Percentiles rank a stretch among this genome's conserved stretches.
Evolutionary conservation across 2,329 filamentous ascomycete genomes (phyloP).

Genomic region (Fusarium marasasianum): DNA sequence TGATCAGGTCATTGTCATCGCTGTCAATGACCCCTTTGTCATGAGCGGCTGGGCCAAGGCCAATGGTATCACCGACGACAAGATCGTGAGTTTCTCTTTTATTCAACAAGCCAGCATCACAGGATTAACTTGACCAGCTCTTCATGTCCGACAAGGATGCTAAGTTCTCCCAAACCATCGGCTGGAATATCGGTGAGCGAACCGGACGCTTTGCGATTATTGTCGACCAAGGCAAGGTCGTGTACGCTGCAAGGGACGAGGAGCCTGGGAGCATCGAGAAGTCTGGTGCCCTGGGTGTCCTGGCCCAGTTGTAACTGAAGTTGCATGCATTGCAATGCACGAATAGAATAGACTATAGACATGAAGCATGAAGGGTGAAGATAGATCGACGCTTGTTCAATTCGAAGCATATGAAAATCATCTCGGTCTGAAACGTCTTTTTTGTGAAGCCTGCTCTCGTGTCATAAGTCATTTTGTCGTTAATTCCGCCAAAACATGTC

Average conservation of each 20-base stretch:
- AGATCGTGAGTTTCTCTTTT: slow-evolving; percentile 55
- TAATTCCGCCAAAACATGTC: slow-evolving; percentile 11
- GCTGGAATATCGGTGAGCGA: slow-evolving; percentile 79
- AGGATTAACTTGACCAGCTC: slow-evolving; percentile 56
- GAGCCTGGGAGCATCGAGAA: slow-evolving; percentile 55
- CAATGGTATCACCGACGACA: slow-evolving; percentile 78
- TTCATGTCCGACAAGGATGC: slow-evolving; percentile 77
- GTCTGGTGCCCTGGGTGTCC: slow-evolving; percentile 63
- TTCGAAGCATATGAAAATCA: slow-evolving; percentile 7
- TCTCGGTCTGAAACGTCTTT: neutral
- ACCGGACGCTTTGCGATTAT: slow-evolving; percentile 83
- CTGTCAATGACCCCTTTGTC: slow-evolving; percentile 86
- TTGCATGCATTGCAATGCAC: slow-evolving; percentile 1
- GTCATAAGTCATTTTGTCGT: slow-evolving; percentile 12
- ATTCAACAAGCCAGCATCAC: neutral
- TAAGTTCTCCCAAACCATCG: slow-evolving; percentile 80
- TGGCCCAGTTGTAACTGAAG: slow-evolving; percentile 60
- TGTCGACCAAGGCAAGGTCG: slow-evolving; percentile 84
- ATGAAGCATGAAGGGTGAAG: slow-evolving; percentile 29
- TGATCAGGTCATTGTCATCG: slow-evolving; percentile 82
- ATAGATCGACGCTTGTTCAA: slow-evolving; percentile 28
- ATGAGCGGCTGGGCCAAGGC: slow-evolving; percentile 93
- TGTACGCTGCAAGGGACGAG: slow-evolving; percentile 79
- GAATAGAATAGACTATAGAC: slow-evolving; percentile 9
- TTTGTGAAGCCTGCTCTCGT: slow-evolving; percentile 6